Percentiles rank a stretch among this genome's conserved stretches.
Conservation (phyloP, 106 monocot species). For the Vanilla planifolia region DNA sequence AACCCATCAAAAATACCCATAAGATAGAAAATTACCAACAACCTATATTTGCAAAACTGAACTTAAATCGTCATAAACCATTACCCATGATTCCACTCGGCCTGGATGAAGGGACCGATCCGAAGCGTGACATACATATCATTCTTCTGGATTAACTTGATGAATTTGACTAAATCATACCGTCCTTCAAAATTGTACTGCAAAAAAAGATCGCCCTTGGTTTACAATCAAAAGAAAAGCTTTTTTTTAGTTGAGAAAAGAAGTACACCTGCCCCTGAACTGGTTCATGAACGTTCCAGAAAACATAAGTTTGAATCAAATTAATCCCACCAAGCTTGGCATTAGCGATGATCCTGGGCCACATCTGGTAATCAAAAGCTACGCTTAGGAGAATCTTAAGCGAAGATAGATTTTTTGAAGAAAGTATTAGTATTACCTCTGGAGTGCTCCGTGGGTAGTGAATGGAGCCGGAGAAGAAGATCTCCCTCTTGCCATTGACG, state of each 20-base stretch:
- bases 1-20: background rate
- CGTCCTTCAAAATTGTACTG: conserved; percentile 82
- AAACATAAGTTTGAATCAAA: conserved; percentile 49
- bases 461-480: conserved; percentile 14
- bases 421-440: background rate
- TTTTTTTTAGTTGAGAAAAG: too few relatives aligned
- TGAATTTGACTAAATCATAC: conserved; percentile 65
- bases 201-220: background rate
- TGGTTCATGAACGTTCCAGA: conserved; percentile 80
- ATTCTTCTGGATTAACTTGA: conserved; percentile 55
- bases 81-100: conserved; percentile 81
- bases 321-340: conserved; percentile 50
- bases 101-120: conserved; percentile 85
- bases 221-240: too few relatives aligned
- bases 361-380: conserved; percentile 30
- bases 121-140: conserved; percentile 53
- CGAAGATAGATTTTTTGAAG: background rate
- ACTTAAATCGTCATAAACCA: background rate
- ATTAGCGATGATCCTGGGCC: conserved; percentile 29
- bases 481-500: conserved; percentile 14
- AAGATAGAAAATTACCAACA: too few relatives aligned
- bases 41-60: too few relatives aligned
- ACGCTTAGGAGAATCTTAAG: background rate
- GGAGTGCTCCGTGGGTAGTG: conserved; percentile 20
- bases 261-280: conserved; percentile 35